Base-by-base conservation (phyloP, 1,139 yeast genomes). In the Yamadazyma oceani region DNA sequence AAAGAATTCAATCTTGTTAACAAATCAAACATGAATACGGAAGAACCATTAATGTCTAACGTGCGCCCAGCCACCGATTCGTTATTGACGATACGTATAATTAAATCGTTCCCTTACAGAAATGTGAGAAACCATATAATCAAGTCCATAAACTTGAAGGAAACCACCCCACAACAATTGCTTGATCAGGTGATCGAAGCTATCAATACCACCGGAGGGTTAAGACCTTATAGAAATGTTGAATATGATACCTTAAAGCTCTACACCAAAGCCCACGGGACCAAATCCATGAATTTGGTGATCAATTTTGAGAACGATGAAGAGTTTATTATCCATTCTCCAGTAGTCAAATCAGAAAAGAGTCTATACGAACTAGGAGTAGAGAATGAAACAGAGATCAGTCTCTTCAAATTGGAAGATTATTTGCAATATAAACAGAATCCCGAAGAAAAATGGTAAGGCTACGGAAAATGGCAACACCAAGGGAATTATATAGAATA, bases 371-470 rank as follows among this genome's bases (percentile, higher is more conserved):
- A 81, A n/a, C 80, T 79, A 50, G 95, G 87, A 3, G 69, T 87
- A 42, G 83, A 83, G 45, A 89, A 92, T 60, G 99, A 92, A 63
- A 88, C 97, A 2, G 99, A 92, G 56, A 62, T 92, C 35, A 86
- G 96, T 31, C 56, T 86, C 17, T 92, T 82, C 66, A 86, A 85
- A 45, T 61, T 67, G 55, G 72, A 62, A 4, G 92, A 76, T 32
- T 92, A 90, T 58, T 67, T 66, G 17, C 78, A 65, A 34, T 92
- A 69, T 63, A 85, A 85, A 64, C 69, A 71, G 32, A 83, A 89
- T 50, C 98, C 98, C 0, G 89, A 81, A 51, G 97, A 89, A 56
- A 85, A 85, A 58, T 92, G 98, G 98, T 82, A n/a, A n/a, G n/a
- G n/a, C n/a, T n/a, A n/a, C n/a, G n/a, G n/a, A n/a, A n/a, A n/a